Evolutionary conservation across 345 rosid species (phyloP), one percentile per base, ranked within the genome.

Genomic region (Chamaenerion angustifolium): DNA sequence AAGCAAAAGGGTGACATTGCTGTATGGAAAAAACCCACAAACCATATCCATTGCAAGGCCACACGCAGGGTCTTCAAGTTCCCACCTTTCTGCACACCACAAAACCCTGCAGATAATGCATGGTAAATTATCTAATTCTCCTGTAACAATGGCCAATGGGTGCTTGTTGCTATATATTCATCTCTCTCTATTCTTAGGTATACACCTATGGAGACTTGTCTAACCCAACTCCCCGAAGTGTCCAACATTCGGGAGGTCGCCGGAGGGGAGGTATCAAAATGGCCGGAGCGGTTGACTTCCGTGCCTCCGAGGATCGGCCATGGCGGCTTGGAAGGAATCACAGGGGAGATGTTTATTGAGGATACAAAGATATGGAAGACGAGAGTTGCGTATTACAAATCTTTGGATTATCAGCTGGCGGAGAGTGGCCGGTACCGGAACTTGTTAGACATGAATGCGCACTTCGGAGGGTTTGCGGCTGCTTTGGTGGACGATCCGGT

Each of bases 381-480:
- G 51, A 79, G 98, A 59, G 78, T 79, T 6, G 71, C 60, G 2
- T 56, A 81, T 63, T 86, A 90, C 75, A 90, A 81, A 70, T 54
- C 49, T 1, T 46, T 86, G 45, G 88, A 81, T 56, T 40, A 62
- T 45, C 92, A 80, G 53, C 56, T 90, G 7, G 85, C 78, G 3
- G 71, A 80, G 55, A 47, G 31, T 2, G 94, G 94, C 12, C 68
- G 87, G 55, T 90, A 83, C 64, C 70, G 98, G 7, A 90, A 86
- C 55, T 48, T 86, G 66, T 78, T 90, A 4, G 98, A 86, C 54
- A 90, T 90, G 96, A 86, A 86, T 27, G 70, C 94, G 14, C 27
- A 74, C 52, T 56, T 83, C 46, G 96, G 96, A 35, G 92, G 96
- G 11, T 83, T 90, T 44, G 92, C 98, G 5, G 88, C 96, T 0